Evolutionary conservation across 352 stramenopile species (phyloP).

Genomic region (Phytopythium oedochilum): DNA sequence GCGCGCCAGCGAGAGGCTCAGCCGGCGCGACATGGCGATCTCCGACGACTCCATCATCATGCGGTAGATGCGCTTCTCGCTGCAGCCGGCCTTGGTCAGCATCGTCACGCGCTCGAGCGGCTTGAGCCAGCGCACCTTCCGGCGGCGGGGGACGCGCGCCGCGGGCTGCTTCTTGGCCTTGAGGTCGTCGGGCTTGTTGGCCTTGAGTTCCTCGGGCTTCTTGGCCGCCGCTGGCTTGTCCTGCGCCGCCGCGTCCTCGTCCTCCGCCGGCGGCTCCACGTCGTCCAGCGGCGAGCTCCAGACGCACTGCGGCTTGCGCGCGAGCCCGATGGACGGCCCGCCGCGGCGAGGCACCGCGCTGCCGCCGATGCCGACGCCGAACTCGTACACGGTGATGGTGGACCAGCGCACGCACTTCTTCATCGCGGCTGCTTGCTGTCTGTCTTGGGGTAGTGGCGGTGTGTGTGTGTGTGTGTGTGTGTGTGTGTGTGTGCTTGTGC

Average conservation of each 20-base stretch:
- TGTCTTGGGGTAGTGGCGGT: not conserved
- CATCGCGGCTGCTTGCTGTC: conserved; percentile 5
- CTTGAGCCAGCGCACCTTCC: conserved; percentile 60
- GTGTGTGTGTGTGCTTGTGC: not conserved
- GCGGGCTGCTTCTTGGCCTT: conserved; percentile 6
- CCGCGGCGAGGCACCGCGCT: conserved; percentile 46
- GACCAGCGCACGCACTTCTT: conserved; percentile 56
- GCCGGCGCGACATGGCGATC: conserved; percentile 59
- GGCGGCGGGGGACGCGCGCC: conserved; percentile 22
- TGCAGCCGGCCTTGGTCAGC: conserved; percentile 60
- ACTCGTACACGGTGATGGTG: conserved; percentile 62
- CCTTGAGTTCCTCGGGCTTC: too few relatives aligned
- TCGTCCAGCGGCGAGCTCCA: conserved; percentile 44
- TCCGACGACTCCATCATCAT: conserved; percentile 68
- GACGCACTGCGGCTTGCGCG: conserved; percentile 34
- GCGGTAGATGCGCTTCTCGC: conserved; percentile 58
- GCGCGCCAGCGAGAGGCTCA: conserved; percentile 36
- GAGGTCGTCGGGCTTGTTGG: not conserved
- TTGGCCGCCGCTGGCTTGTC: conserved; percentile 4
- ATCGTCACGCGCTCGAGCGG: conserved; percentile 54
- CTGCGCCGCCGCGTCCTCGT: conserved; percentile 8
- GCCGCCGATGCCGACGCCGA: conserved; percentile 44
- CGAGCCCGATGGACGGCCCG: conserved; percentile 46
- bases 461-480: not conserved
- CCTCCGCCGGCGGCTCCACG: conserved; percentile 12